Evolutionary conservation across 495 filamentous ascomycete genomes (phyloP).

Genomic region (Penicillium pancosmium): DNA sequence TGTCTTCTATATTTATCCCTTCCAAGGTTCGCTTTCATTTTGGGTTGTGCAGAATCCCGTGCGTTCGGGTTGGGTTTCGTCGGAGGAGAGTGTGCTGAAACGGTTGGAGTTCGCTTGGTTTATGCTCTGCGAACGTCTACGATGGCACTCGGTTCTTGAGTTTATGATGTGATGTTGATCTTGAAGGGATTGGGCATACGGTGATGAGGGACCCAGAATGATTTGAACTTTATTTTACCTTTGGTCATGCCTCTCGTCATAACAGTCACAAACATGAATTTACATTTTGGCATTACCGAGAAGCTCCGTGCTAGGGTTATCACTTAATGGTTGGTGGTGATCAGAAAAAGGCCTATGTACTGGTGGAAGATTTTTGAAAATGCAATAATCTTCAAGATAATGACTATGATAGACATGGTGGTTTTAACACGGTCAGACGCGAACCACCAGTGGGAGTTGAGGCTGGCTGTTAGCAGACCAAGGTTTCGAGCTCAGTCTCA

Average conservation of each 20-base stretch:
- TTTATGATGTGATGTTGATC: not conserved
- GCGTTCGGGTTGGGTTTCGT: not conserved
- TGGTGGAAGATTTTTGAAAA: too few species aligned
- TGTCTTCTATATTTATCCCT: constrained; percentile 4
- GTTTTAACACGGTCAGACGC: too few species aligned
- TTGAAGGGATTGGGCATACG: not conserved
- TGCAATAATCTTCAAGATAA: too few species aligned
- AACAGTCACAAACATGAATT: too few species aligned
- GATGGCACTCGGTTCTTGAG: not conserved
- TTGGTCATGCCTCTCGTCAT: too few species aligned
- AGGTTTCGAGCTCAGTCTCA: too few species aligned
- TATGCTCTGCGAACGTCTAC: not conserved
- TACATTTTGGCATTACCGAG: too few species aligned
- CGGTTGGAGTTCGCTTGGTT: not conserved
- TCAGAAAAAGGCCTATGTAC: too few species aligned
- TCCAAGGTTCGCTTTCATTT: not conserved
- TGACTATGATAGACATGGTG: too few species aligned
- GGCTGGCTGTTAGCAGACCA: too few species aligned
- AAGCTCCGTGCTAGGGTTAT: too few species aligned
- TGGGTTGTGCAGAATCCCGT: not conserved
- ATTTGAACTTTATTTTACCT: not conserved
- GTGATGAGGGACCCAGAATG: not conserved
- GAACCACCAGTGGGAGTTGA: too few species aligned
- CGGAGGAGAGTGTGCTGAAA: not conserved
- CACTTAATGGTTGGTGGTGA: not conserved